phyloP scores from a whole-genome alignment of 495 filamentous ascomycete genomes.

The Schizothecium vesticola region DNA sequence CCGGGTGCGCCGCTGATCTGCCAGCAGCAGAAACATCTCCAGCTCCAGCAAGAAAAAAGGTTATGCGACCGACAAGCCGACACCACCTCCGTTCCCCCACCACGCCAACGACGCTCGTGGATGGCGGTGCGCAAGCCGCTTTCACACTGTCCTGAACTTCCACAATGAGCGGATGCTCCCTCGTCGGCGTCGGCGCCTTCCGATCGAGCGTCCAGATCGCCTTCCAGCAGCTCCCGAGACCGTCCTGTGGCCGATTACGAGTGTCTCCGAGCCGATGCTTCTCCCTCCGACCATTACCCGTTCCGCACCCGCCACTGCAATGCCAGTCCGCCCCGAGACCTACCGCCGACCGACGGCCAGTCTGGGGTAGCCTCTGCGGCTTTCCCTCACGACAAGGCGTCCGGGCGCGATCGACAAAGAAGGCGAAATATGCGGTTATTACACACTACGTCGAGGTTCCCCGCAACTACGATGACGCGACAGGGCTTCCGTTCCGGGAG shows the following conservation, averaged over 20 bases:
- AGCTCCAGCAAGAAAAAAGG: not conserved
- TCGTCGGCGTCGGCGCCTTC: constrained; percentile 29
- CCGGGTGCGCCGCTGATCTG: not conserved
- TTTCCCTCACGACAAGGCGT: constrained; percentile 10
- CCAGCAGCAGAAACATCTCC: not conserved
- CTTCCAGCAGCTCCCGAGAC: constrained; percentile 19
- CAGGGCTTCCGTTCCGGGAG: constrained; percentile 44
- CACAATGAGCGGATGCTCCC: constrained; percentile 25
- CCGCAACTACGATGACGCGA: constrained; percentile 38
- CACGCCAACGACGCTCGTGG: constrained; percentile 19
- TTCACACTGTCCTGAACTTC: constrained; percentile 9
- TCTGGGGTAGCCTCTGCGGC: not conserved
- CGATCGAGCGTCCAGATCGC: constrained; percentile 25
- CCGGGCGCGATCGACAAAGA: constrained; percentile 22
- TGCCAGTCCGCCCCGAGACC: not conserved
- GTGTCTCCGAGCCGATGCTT: constrained; percentile 14
- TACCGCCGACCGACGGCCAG: not conserved
- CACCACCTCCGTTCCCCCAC: not conserved
- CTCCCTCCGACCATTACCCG: constrained; percentile 9
- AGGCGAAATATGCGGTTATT: constrained; percentile 24
- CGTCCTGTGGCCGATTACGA: not conserved
- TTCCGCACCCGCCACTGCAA: not conserved
- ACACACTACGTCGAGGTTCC: constrained; percentile 43
- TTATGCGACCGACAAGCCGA: not conserved
- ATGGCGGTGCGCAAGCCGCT: constrained; percentile 21